Base-by-base conservation (phyloP, 306 rosid species). In the Cicer judaicum region DNA sequence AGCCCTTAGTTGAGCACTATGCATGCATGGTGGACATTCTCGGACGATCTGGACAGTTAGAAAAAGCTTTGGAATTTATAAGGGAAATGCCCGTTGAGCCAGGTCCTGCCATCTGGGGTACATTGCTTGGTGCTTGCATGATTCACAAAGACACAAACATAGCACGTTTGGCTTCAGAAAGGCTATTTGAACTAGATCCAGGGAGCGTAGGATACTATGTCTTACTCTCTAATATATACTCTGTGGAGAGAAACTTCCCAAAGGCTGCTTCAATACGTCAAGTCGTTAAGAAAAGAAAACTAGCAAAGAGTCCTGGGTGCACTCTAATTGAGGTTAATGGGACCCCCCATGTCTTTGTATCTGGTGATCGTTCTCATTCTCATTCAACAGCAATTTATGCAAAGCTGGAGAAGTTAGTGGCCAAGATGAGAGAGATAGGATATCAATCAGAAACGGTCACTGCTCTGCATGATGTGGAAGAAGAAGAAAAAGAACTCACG, bases 1-100 rank as follows among this genome's bases (percentile, higher is more conserved):
- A 84, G 74, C 97, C 97, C 72, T 55, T 87, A 68, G 47, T 85
- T 38, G 96, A 94, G 89, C 99, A 92, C 73, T 89, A 92, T 57
- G 99, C 99, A 34, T 94, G 95, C 91, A 90, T 92, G 99, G 99
- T 90, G 54, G 99, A 92, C 89, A 86, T 94, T 79, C 83, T 94
- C 64, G 99, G 99, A 59, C 82, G 97, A 76, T 88, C 99, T 46
- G 97, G 99, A 76, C 79, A 85, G 63, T 78, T 94, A 78, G 89
- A 77, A 61, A 82, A 84, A 43, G 96, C 99, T 70, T 86, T 91
- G 79, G 89, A 89, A 13, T 92, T 90, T 80, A 88, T 94, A 61
- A 83, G 73, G 84, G 82, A 68, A 73, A 87, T 94, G 96, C 96
- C 93, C 5, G 84, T 85, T 64, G 92, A 91, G 73, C 93, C 96